Evolutionary conservation across 1,284 basidiomycete genomes (phyloP).

Genomic region (Melampsora medusae): DNA sequence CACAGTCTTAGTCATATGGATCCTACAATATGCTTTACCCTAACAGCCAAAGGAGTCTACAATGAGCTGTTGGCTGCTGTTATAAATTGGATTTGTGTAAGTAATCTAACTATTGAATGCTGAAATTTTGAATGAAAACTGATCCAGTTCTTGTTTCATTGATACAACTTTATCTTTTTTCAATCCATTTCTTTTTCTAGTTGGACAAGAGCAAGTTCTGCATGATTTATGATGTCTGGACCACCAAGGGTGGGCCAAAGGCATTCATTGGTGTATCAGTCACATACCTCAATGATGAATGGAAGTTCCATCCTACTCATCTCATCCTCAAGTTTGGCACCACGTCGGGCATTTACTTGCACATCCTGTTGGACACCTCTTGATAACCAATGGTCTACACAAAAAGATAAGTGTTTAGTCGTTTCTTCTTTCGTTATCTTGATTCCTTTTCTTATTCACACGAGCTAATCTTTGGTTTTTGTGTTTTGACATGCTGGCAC

Average conservation of each 20-base stretch:
- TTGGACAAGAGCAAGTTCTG: not conserved
- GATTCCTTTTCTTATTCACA: not conserved
- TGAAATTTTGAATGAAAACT: too few species aligned
- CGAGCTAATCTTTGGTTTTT: not conserved
- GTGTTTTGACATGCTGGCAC: not conserved
- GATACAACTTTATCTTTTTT: too few species aligned
- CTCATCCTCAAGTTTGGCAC: slow-evolving; percentile 11
- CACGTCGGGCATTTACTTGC: slow-evolving; percentile 1
- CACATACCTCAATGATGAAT: not conserved
- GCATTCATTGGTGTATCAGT: not conserved
- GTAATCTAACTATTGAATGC: too few species aligned
- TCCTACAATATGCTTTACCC: too few species aligned
- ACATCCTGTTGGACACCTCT: not conserved
- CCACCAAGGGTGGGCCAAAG: not conserved
- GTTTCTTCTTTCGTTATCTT: too few species aligned
- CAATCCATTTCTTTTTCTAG: too few species aligned
- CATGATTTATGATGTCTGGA: slow-evolving; percentile 16
- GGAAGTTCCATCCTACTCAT: not conserved
- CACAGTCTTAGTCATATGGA: too few species aligned
- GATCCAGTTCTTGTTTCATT: too few species aligned
- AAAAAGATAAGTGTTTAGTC: not conserved
- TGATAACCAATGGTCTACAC: slow-evolving; percentile 6
- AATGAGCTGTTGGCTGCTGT: too few species aligned
- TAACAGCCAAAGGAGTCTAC: too few species aligned
- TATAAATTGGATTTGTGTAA: too few species aligned